phyloP scores from a whole-genome alignment of 768 basidiomycete species.

The Phaeotremella fagi region DNA sequence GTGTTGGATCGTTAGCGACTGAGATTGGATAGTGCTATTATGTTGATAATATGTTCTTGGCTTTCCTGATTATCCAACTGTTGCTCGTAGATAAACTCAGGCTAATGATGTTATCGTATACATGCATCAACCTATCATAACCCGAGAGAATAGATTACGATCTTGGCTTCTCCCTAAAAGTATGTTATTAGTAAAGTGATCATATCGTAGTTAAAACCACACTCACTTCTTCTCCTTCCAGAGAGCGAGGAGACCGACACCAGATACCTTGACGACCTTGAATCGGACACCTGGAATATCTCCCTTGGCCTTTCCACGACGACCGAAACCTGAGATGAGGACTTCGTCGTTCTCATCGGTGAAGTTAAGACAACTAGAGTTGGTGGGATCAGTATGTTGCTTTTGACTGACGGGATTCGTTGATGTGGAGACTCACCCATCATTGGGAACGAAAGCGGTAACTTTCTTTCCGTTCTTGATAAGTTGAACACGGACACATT shows the following conservation, averaged over 20 bases:
- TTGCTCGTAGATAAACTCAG: too few relatives aligned
- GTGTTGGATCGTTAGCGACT: too few relatives aligned
- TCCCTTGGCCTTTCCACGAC: conserved; percentile 96
- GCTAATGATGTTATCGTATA: too few relatives aligned
- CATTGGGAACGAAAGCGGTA: conserved; percentile 91
- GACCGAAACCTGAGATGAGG: conserved; percentile 99
- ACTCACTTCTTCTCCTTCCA: conserved; percentile 96
- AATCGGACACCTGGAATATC: conserved; percentile 99
- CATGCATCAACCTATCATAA: conserved; percentile 1
- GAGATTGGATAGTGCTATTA: too few relatives aligned
- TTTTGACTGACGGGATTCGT: too few relatives aligned
- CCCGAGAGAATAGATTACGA: conserved; percentile 22
- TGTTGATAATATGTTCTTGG: too few relatives aligned
- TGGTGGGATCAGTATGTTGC: background rate
- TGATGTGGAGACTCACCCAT: conserved; percentile 49
- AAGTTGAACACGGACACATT: conserved; percentile 98
- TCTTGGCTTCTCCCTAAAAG: conserved; percentile 43
- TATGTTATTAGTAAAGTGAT: background rate
- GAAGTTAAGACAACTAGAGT: conserved; percentile 48
- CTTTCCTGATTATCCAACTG: too few relatives aligned
- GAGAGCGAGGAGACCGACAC: conserved; percentile 93
- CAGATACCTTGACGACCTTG: conserved; percentile 99
- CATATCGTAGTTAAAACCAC: background rate
- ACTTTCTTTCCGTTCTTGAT: conserved; percentile 99
- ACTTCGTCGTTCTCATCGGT: conserved; percentile 99